These are phyloP conservation scores for Epichloe sibirici DNA, from an alignment of 2,329 filamentous ascomycete genomes.

Conservation along the genomic window DNA sequence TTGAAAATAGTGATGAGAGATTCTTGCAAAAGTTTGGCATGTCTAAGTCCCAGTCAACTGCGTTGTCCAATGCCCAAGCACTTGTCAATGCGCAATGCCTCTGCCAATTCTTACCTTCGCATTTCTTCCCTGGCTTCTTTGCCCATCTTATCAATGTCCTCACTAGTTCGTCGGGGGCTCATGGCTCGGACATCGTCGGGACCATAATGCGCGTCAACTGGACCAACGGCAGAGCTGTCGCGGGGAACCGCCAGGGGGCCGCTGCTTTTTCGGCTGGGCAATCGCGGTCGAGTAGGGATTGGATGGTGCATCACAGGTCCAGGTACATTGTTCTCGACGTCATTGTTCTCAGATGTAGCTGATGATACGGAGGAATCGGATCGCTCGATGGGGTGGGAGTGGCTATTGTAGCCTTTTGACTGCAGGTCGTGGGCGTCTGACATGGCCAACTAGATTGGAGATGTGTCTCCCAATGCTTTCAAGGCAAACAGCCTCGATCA, in stretches of 20 bases:
- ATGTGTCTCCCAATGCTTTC: no score
- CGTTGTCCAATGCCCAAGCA: background rate
- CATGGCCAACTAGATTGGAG: constrained; percentile 5
- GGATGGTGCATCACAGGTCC: constrained; percentile 38
- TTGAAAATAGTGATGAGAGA: constrained; percentile 83
- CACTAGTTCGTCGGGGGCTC: constrained; percentile 83
- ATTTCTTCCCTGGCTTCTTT: constrained; percentile 63
- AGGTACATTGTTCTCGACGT: constrained; percentile 17
- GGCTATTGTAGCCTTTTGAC: constrained; percentile 13
- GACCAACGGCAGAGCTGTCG: constrained; percentile 61
- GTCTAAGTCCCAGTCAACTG: constrained; percentile 37
- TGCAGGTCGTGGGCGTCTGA: constrained; percentile 14
- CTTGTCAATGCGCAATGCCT: background rate
- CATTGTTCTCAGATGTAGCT: constrained; percentile 23
- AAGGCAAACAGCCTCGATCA: no score
- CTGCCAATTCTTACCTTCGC: constrained; percentile 33
- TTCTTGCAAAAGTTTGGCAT: constrained; percentile 79
- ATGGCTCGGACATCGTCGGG: constrained; percentile 86
- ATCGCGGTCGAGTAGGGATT: constrained; percentile 47
- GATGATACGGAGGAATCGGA: constrained; percentile 25
- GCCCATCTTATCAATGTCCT: constrained; percentile 79
- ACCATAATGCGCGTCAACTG: constrained; percentile 63
- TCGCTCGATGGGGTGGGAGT: constrained; percentile 23
- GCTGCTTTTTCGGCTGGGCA: constrained; percentile 66
- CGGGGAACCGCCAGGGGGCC: constrained; percentile 73